Evolutionary conservation across 2,329 filamentous ascomycete species (phyloP).

Genomic region (Alternaria panax): DNA sequence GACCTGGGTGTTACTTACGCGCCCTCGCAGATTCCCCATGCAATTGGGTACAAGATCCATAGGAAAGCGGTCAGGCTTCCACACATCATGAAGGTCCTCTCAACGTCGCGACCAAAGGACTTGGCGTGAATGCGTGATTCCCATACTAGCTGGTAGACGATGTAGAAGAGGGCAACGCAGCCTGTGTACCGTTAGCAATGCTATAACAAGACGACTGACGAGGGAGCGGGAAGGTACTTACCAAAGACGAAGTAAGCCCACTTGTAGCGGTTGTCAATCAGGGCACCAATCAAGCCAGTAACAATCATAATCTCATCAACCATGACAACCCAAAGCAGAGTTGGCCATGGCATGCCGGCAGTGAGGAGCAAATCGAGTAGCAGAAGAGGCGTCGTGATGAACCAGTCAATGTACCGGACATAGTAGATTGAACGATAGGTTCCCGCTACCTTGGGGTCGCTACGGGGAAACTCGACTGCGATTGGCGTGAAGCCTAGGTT

Average conservation of each 20-base stretch:
- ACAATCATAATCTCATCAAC: constrained; percentile 72
- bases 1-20: constrained; percentile 2
- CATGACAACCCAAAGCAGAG: constrained; percentile 67
- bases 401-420: constrained; percentile 71
- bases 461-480: constrained; percentile 64
- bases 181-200: constrained; percentile 22
- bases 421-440: constrained; percentile 70
- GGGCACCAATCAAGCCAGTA: constrained; percentile 70
- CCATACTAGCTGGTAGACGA: constrained; percentile 66
- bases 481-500: constrained; percentile 70
- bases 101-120: constrained; percentile 62
- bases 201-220: neutral
- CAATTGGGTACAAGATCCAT: constrained; percentile 69
- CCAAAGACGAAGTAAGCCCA: constrained; percentile 71
- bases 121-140: constrained; percentile 65
- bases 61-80: constrained; percentile 67
- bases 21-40: constrained; percentile 68
- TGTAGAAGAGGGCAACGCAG: constrained; percentile 62
- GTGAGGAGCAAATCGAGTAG: constrained; percentile 69
- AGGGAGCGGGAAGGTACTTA: neutral
- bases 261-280: constrained; percentile 69
- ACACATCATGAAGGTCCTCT: constrained; percentile 61
- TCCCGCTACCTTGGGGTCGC: constrained; percentile 56
- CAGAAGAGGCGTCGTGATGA: constrained; percentile 70
- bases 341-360: constrained; percentile 69